A percentile compares a stretch with the other conserved stretches of the same genome.
Conservation (phyloP, 1,284 basidiomycete genomes). For the Puccinia triticina region DNA sequence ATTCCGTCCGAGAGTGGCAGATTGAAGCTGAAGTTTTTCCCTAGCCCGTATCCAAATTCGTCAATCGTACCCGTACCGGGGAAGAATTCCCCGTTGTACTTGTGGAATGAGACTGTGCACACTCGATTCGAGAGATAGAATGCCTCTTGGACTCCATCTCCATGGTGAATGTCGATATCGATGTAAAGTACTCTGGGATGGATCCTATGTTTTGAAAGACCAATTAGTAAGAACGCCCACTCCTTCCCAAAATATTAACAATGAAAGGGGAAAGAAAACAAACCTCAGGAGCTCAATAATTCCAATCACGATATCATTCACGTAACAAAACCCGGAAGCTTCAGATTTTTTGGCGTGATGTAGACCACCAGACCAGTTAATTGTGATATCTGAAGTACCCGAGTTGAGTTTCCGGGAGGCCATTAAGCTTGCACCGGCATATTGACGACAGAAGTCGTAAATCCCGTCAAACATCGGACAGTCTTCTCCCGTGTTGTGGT, state of each 20-base stretch:
- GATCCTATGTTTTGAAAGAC: conserved; percentile 65
- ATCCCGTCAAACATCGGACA: conserved; percentile 91
- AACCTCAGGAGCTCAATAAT: conserved; percentile 89
- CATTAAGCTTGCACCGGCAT: conserved; percentile 85
- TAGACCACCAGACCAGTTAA: conserved; percentile 94
- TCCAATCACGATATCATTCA: conserved; percentile 91
- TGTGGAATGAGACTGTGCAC: conserved; percentile 98
- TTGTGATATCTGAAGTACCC: conserved; percentile 89
- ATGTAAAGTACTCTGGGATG: conserved; percentile 91
- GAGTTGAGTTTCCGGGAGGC: conserved; percentile 82
- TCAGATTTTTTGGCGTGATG: conserved; percentile 95
- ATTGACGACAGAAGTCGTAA: conserved; percentile 89
- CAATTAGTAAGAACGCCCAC: background rate
- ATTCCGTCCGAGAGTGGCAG: conserved; percentile 95
- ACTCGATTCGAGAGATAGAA: conserved; percentile 98
- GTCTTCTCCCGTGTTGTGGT: conserved; percentile 81
- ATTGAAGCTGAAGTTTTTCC: conserved; percentile 95
- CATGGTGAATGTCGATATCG: conserved; percentile 96
- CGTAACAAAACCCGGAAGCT: conserved; percentile 93
- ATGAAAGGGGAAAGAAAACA: background rate
- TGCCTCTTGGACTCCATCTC: conserved; percentile 93
- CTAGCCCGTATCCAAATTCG: conserved; percentile 78
- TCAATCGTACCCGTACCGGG: conserved; percentile 91
- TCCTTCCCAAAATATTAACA: background rate
- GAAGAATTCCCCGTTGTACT: conserved; percentile 98